phyloP scores from a whole-genome alignment of 768 basidiomycete genomes.

The Trametes maxima region DNA sequence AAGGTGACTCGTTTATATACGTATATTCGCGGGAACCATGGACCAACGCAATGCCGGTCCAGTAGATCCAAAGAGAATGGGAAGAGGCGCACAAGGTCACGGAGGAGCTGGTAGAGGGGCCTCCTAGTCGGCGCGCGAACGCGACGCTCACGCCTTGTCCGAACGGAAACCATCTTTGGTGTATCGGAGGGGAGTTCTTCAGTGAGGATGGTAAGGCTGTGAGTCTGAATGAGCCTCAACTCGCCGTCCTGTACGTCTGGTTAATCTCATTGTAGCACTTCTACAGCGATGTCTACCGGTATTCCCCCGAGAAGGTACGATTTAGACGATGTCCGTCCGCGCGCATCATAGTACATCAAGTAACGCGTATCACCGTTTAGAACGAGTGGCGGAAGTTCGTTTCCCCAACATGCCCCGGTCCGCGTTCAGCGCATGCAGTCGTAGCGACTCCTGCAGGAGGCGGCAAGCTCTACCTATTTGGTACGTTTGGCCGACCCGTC shows the following conservation, averaged over 20 bases:
- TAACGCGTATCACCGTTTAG: slow-evolving; percentile 34
- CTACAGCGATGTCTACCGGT: slow-evolving; percentile 87
- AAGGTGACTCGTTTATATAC: slow-evolving; percentile 47
- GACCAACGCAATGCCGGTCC: slow-evolving; percentile 7
- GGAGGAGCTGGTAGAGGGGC: slow-evolving; percentile 81
- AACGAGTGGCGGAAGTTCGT: slow-evolving; percentile 91
- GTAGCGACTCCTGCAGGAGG: slow-evolving; percentile 75
- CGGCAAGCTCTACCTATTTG: slow-evolving; percentile 84
- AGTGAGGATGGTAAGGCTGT: slow-evolving; percentile 84
- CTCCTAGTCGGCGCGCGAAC: slow-evolving; percentile 81
- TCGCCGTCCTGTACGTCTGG: neutral
- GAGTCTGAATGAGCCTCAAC: slow-evolving; percentile 23
- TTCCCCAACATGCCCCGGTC: slow-evolving; percentile 83
- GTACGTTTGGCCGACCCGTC: slow-evolving; percentile 37
- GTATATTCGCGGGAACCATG: neutral
- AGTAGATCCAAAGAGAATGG: slow-evolving; percentile 84
- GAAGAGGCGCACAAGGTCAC: slow-evolving; percentile 81
- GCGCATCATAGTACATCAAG: neutral
- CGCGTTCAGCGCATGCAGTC: slow-evolving; percentile 85
- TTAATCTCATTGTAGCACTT: slow-evolving; percentile 55
- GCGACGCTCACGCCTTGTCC: slow-evolving; percentile 83
- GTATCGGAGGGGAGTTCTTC: slow-evolving; percentile 86
- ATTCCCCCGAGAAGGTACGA: slow-evolving; percentile 76
- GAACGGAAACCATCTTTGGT: slow-evolving; percentile 80
- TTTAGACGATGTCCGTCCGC: neutral